Percentiles rank a stretch among this genome's conserved stretches.
These are phyloP conservation scores for Candida coquimbonensis DNA, from an alignment of 805 yeast species.

Conservation along the genomic window DNA sequence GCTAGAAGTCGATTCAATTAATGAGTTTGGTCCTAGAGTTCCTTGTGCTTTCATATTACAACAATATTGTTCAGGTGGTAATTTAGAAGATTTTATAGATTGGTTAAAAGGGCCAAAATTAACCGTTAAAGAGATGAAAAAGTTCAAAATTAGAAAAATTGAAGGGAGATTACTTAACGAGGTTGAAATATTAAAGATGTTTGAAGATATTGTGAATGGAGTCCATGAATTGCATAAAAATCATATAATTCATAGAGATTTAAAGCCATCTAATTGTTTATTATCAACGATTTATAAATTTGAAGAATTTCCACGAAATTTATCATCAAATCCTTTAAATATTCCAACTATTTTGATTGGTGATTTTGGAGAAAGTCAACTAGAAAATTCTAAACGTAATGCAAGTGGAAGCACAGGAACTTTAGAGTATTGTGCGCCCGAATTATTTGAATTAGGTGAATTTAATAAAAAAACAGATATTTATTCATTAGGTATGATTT, in stretches of 20 bases:
- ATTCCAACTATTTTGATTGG: constrained; percentile 74
- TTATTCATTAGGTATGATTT: constrained; percentile 79
- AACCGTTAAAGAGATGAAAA: constrained; percentile 31
- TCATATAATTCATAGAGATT: constrained; percentile 80
- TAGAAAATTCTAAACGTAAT: constrained; percentile 55
- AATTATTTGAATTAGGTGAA: constrained; percentile 32
- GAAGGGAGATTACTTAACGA: constrained; percentile 36
- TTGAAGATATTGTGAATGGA: constrained; percentile 63
- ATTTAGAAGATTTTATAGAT: constrained; percentile 59
- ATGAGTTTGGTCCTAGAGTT: constrained; percentile 46
- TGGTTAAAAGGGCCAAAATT: constrained; percentile 30
- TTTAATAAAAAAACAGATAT: constrained; percentile 72
- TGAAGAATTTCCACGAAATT: constrained; percentile 8
- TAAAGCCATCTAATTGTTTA: constrained; percentile 85
- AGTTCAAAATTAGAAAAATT: constrained; percentile 22
- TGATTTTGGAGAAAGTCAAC: constrained; percentile 85
- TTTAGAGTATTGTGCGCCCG: constrained; percentile 83
- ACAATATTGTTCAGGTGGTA: constrained; percentile 87
- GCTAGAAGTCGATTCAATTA: constrained; percentile 60
- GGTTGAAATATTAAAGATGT: constrained; percentile 59
- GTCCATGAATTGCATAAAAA: constrained; percentile 63
- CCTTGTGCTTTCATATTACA: constrained; percentile 78
- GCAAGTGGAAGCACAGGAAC: constrained; percentile 88
- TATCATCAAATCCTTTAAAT: constrained; percentile 8
- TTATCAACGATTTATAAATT: constrained; percentile 28